Base-by-base conservation (phyloP, 306 rosid genomes). In the Glycine latifolia region DNA sequence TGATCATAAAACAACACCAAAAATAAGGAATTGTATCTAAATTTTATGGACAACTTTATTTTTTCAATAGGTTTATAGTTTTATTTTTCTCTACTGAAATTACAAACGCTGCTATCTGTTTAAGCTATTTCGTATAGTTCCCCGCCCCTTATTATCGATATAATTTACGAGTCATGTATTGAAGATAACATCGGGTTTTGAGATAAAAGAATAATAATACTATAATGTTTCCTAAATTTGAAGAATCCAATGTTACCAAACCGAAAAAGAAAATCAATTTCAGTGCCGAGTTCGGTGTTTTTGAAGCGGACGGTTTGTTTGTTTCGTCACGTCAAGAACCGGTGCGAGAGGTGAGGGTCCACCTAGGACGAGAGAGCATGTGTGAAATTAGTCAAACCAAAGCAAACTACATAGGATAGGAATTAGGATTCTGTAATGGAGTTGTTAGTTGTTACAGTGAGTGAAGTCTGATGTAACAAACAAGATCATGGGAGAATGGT, bases 381-480 rank as follows among this genome's bases (percentile, higher is more conserved):
- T 70, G 47, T 44, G 70, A 39, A 63, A 58, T 52, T 68, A 15
- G 77, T 67, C 81, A 82, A 67, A 82, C 81, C 77, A 56, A 82
- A 37, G 2, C 41, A 49, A 73, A 5, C 4, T 62, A 75, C 17
- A 11, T 63, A 49, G 62, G 53, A 77, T 49, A 76, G 43, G 61
- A 12, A 3, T 58, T 67, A 66, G 0, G 74, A 68, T 63, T 33
- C 46, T 44, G 54, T 62, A 3, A 43, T 43, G 47, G 20, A 35
- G 47, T 8, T 8, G 55, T 66, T 73, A 65, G 65, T 72, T 73
- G 84, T 62, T 71, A 20, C 56, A 49, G 48, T 60, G 49, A 33
- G 6, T 41, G 16, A 15, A 53, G 69, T 78, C 10, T 39, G 9
- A 17, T 61, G 79, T 39, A 31, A 81, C 73, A 65, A 81, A 49